phyloP scores from a whole-genome alignment of 1,139 yeast genomes.

The Spathaspora sp. region DNA sequence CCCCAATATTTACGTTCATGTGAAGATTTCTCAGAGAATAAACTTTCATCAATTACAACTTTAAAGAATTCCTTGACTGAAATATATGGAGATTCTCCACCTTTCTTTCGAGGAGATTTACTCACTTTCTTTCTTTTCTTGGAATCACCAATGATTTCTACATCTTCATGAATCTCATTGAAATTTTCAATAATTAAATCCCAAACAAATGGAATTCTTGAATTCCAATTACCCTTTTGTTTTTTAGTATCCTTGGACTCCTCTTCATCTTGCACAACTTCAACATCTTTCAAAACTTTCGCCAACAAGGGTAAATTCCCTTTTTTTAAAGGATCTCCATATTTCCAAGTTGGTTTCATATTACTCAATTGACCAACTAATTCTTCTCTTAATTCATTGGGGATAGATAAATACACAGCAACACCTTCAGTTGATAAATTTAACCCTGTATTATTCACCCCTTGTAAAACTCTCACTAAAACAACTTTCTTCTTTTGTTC shows the following conservation, averaged over 20 bases:
- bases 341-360: slow-evolving; percentile 57
- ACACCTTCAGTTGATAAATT: slow-evolving; percentile 78
- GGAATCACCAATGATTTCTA: slow-evolving; percentile 22
- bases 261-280: slow-evolving; percentile 34
- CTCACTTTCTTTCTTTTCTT: slow-evolving; percentile 25
- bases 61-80: slow-evolving; percentile 76
- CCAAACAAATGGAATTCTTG: slow-evolving; percentile 86
- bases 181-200: slow-evolving; percentile 52
- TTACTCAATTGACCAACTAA: slow-evolving; percentile 26
- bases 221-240: slow-evolving; percentile 72
- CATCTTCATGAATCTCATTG: slow-evolving; percentile 17
- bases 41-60: slow-evolving; percentile 72
- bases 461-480: slow-evolving; percentile 30
- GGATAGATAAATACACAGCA: slow-evolving; percentile 61
- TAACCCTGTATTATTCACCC: slow-evolving; percentile 53
- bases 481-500: not conserved
- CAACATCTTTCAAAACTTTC: slow-evolving; percentile 64
- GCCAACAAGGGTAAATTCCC: slow-evolving; percentile 63
- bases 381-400: slow-evolving; percentile 27
- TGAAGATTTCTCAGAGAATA: slow-evolving; percentile 75
- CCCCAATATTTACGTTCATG: slow-evolving; percentile 90
- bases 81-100: slow-evolving; percentile 20
- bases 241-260: slow-evolving; percentile 21
- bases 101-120: slow-evolving; percentile 12
- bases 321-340: slow-evolving; percentile 67